A percentile compares a stretch with the other conserved stretches of the same genome.
phyloP scores from a whole-genome alignment of 2,329 filamentous ascomycete genomes.

The Fusarium acutatum region DNA sequence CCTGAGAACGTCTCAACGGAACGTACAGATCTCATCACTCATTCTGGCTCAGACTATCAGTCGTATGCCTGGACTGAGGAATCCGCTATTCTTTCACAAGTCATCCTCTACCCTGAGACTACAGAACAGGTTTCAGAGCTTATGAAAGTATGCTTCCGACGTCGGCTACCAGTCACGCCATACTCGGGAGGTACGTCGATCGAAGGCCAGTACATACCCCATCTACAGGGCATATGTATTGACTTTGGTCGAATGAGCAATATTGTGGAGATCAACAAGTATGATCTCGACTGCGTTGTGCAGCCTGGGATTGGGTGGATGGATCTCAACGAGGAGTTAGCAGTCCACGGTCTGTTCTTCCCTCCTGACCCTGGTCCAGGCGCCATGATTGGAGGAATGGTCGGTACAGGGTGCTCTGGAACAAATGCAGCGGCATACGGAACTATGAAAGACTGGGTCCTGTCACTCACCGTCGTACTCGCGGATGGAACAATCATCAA shows the following conservation, averaged over 20 bases:
- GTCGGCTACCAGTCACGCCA: conserved; percentile 83
- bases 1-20: conserved; percentile 12
- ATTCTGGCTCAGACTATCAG: conserved; percentile 27
- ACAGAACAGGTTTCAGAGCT: conserved; percentile 79
- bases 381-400: conserved; percentile 84
- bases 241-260: conserved; percentile 89
- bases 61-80: conserved; percentile 21
- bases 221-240: conserved; percentile 84
- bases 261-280: conserved; percentile 79
- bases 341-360: conserved; percentile 83
- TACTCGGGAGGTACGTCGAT: conserved; percentile 88
- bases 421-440: conserved; percentile 84
- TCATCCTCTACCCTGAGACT: conserved; percentile 70
- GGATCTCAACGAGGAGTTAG: conserved; percentile 76
- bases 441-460: conserved; percentile 88
- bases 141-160: conserved; percentile 75
- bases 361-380: conserved; percentile 82
- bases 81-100: background rate
- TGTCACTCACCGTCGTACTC: conserved; percentile 82
- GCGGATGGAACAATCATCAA: conserved; percentile 82
- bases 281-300: conserved; percentile 91
- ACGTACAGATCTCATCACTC: background rate
- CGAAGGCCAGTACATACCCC: conserved; percentile 89
- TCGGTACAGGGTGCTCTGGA: conserved; percentile 79
- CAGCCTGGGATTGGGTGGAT: conserved; percentile 93